Base-by-base conservation (phyloP, 768 basidiomycete species). In the Rhizopogon vesiculosus region DNA sequence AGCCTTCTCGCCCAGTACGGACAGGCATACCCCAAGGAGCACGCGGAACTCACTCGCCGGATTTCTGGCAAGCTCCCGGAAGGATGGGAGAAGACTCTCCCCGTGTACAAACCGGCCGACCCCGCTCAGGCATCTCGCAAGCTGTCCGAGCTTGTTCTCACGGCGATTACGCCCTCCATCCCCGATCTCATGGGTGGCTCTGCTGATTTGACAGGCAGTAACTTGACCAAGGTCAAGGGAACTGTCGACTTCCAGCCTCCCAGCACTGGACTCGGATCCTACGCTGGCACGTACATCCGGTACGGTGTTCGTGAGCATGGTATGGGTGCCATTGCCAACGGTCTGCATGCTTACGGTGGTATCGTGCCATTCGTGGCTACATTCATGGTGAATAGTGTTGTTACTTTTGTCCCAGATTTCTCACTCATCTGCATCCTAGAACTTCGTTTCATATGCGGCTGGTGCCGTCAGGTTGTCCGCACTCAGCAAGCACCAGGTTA, bases 221-320 rank as follows among this genome's bases (percentile, higher is more conserved):
- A 95, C 76, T 77, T 95, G 64, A 96, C 93, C 63, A 85, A 91
- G 72, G 90, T 88, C 67, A 92, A 92, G 76, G 75, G 73, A 54
- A 80, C 80, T n/a, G 76, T 85, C 57, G 95, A 98, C 74, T 96
- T 98, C 86, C 95, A 98, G 72, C 89, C 83, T 42, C 89, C 90
- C 18, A 85, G 78, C 74, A 94, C 91, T 18, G 85, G 85, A 33
- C 79, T 96, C 43, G 95, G 95, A 56, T 79, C 70, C 56, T 96
- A 93, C 72, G 74, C 84, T 55, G 95, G 95, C 51, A 89, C 86
- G 45, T 97, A 98, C 71, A 84, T 98, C 69, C 89, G 94, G 54
- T 98, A 89, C 76, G 95, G 95, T 82, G 93, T 98, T 55, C 91
- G 95, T 73, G 95, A 98, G 72, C 95, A 98, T 72, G 95, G 79